Percentiles rank a stretch among this genome's conserved stretches.
These are phyloP conservation scores for Myxozyma lipomycoides DNA, from an alignment of 805 yeast species.

Conservation along the genomic window DNA sequence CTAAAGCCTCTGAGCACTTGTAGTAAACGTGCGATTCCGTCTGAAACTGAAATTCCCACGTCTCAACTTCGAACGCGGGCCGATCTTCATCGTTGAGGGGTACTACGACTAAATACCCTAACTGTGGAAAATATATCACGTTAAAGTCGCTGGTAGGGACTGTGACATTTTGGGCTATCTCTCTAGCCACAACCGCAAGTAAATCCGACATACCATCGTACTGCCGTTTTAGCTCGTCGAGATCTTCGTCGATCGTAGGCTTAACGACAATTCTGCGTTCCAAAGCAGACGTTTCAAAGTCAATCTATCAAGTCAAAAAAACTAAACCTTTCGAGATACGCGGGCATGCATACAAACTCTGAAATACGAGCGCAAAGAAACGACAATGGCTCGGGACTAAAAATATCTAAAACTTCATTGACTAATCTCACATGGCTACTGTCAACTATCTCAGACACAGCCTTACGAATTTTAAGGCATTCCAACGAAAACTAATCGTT, in stretches of 20 bases:
- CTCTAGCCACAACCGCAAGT: slow-evolving; percentile 32
- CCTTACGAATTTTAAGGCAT: slow-evolving; percentile 4
- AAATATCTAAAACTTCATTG: slow-evolving; percentile 16
- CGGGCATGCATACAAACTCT: slow-evolving; percentile 14
- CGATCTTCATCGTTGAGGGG: slow-evolving; percentile 15
- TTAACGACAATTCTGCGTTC: slow-evolving; percentile 34
- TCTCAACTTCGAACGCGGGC: slow-evolving; percentile 3
- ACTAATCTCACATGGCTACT: background rate
- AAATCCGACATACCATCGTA: slow-evolving; percentile 39
- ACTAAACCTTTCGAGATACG: background rate
- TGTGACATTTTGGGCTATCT: slow-evolving; percentile 14
- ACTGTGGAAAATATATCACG: slow-evolving; percentile 45
- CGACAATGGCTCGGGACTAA: slow-evolving; percentile 20
- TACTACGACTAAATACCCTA: slow-evolving; percentile 43
- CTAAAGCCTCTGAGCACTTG: slow-evolving; percentile 36
- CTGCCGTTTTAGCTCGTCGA: slow-evolving; percentile 33
- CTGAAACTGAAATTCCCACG: slow-evolving; percentile 42
- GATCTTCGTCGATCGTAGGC: slow-evolving; percentile 35
- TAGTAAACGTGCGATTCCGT: slow-evolving; percentile 41
- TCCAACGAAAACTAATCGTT: slow-evolving; percentile 1
- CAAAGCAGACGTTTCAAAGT: slow-evolving; percentile 39
- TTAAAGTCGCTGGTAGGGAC: slow-evolving; percentile 30
- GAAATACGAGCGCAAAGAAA: slow-evolving; percentile 30
- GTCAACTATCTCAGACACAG: slow-evolving; percentile 1
- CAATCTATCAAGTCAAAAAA: slow-evolving; percentile 31